Conservation (phyloP, 2,329 filamentous ascomycete genomes). For the Cercospora sp. region DNA sequence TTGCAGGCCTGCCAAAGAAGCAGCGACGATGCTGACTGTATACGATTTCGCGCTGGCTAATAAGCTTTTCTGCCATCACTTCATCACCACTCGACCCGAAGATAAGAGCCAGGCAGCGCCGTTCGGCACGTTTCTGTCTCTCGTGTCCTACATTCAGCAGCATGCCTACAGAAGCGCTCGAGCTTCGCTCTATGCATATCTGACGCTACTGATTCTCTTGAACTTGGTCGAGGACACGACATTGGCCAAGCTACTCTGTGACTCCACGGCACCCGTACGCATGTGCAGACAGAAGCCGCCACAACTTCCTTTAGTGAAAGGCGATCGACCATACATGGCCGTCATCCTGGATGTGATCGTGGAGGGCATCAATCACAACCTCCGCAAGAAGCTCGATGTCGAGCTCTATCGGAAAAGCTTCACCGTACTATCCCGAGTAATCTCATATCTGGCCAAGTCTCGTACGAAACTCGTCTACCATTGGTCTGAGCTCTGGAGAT, state of each 20-base stretch:
- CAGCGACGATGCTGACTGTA: constrained; percentile 76
- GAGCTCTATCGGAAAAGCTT: constrained; percentile 69
- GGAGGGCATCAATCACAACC: constrained; percentile 91
- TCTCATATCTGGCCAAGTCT: constrained; percentile 80
- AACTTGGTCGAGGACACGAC: constrained; percentile 82
- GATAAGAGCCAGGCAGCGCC: constrained; percentile 46
- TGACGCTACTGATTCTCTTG: constrained; percentile 81
- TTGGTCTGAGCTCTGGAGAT: constrained; percentile 93
- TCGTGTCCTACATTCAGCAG: constrained; percentile 89
- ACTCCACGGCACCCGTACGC: constrained; percentile 71
- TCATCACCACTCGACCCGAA: constrained; percentile 57
- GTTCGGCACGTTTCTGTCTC: constrained; percentile 78
- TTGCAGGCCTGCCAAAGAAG: constrained; percentile 71
- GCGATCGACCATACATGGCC: constrained; percentile 71
- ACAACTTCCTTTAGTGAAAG: constrained; percentile 69
- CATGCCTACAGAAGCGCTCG: constrained; percentile 84
- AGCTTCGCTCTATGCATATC: constrained; percentile 77
- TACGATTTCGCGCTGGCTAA: constrained; percentile 96
- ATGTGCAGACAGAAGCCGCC: constrained; percentile 88
- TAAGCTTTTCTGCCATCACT: constrained; percentile 86
- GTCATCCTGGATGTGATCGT: constrained; percentile 82
- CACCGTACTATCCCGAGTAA: constrained; percentile 76
- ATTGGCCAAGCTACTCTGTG: constrained; percentile 80
- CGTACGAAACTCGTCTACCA: constrained; percentile 82
- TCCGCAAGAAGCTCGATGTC: constrained; percentile 80